phyloP scores from a whole-genome alignment of 345 rosid genomes.

The Acer campestre region DNA sequence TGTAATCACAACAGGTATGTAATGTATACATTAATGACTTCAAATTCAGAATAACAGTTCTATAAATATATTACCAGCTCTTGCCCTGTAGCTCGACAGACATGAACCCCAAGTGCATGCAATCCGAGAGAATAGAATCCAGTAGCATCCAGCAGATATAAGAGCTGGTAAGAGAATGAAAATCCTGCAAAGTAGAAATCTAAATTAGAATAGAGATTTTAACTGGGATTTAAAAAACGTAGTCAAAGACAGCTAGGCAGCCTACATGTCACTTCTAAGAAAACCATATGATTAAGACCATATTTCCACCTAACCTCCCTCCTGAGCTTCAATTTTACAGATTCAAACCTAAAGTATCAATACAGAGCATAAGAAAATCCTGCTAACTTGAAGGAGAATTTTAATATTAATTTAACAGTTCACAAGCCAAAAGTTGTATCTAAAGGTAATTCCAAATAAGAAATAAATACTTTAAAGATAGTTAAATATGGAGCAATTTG shows the following conservation, averaged over 20 bases:
- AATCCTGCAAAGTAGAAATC: constrained; percentile 61
- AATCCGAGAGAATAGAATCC: constrained; percentile 90
- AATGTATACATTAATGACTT: background rate
- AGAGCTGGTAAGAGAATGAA: constrained; percentile 84
- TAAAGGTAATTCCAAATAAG: background rate
- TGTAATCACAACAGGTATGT: no score
- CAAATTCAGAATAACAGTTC: constrained; percentile 15
- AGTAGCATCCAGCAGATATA: constrained; percentile 95
- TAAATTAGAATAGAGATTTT: constrained; percentile 26
- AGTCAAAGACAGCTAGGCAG: background rate
- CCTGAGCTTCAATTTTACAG: background rate
- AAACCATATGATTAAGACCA: constrained; percentile 2
- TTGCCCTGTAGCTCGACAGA: constrained; percentile 99
- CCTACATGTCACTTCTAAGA: constrained; percentile 16
- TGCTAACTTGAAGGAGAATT: no score
- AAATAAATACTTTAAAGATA: constrained; percentile 2
- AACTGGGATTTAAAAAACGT: constrained; percentile 8
- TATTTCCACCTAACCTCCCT: constrained; percentile 1
- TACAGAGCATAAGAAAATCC: background rate
- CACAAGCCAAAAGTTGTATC: background rate
- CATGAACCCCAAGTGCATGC: constrained; percentile 92
- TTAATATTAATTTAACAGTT: background rate
- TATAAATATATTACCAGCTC: constrained; percentile 66
- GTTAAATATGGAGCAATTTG: background rate
- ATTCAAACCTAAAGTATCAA: constrained; percentile 7